A percentile compares a stretch with the other conserved stretches of the same genome.
phyloP scores from a whole-genome alignment of 305 asterid genomes.

The Salvia sclarea region DNA sequence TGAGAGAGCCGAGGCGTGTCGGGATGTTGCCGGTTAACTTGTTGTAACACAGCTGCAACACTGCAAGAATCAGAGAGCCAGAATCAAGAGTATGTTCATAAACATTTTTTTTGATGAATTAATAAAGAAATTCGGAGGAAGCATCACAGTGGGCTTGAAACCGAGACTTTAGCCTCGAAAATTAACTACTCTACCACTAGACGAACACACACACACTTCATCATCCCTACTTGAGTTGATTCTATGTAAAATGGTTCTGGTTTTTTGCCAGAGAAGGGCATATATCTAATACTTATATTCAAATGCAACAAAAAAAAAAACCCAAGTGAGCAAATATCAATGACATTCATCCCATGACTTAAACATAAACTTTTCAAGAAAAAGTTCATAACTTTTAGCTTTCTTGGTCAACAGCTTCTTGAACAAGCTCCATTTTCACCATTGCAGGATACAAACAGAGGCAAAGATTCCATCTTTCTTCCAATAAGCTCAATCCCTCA shows the following conservation, averaged over 20 bases:
- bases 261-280: background rate
- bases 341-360: conserved; percentile 1
- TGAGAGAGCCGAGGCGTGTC: conserved; percentile 61
- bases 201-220: no score
- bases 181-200: no score
- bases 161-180: no score
- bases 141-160: no score
- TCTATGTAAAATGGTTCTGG: background rate
- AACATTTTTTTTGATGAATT: no score
- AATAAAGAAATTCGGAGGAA: no score
- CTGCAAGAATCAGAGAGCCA: conserved; percentile 45
- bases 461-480: conserved; percentile 27
- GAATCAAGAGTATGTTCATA: no score
- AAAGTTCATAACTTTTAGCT: background rate
- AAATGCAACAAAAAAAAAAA: background rate
- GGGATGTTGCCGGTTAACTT: conserved; percentile 75
- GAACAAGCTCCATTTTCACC: background rate
- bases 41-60: conserved; percentile 87
- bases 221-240: background rate
- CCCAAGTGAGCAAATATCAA: conserved; percentile 12
- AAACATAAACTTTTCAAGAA: conserved; percentile 11
- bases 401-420: background rate
- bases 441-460: no score
- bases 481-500: background rate
- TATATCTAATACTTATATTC: background rate